Conservation (phyloP, 2,329 filamentous ascomycete genomes). For the Amesomyces nigricolor region DNA sequence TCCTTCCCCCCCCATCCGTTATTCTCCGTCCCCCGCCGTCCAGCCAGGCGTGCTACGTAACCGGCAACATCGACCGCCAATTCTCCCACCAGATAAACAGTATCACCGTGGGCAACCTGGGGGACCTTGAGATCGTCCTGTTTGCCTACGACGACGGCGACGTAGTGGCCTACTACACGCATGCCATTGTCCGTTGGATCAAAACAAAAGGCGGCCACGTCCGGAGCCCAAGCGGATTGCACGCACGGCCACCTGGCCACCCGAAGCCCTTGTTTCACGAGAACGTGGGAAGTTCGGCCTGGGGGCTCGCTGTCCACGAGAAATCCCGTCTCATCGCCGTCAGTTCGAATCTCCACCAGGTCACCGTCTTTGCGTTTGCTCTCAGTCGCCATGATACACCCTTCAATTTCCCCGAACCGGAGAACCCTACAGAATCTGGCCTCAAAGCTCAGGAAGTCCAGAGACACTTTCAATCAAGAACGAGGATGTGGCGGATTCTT, state of each 20-base stretch:
- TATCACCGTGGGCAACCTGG: slow-evolving; percentile 62
- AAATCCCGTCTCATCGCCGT: slow-evolving; percentile 81
- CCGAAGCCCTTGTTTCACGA: slow-evolving; percentile 61
- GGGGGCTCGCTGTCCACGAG: slow-evolving; percentile 81
- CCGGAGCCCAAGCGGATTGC: not conserved
- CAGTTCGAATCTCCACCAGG: slow-evolving; percentile 63
- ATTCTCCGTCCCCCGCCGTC: slow-evolving; percentile 43
- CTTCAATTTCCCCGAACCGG: slow-evolving; percentile 10
- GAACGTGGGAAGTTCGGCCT: slow-evolving; percentile 73
- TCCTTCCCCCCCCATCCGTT: slow-evolving; percentile 46
- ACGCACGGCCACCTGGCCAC: not conserved
- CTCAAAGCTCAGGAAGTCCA: slow-evolving; percentile 27
- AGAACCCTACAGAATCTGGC: slow-evolving; percentile 24
- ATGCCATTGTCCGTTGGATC: slow-evolving; percentile 44
- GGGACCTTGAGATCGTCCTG: slow-evolving; percentile 62
- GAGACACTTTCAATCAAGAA: slow-evolving; percentile 36
- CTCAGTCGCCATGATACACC: slow-evolving; percentile 23
- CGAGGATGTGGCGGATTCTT: slow-evolving; percentile 46
- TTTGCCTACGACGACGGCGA: slow-evolving; percentile 70
- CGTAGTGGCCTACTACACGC: slow-evolving; percentile 63
- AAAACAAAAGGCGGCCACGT: slow-evolving; percentile 20
- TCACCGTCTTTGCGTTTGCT: slow-evolving; percentile 49
- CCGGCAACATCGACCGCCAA: slow-evolving; percentile 48
- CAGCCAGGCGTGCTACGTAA: slow-evolving; percentile 35
- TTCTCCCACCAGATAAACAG: slow-evolving; percentile 63